These are phyloP conservation scores for Neofusicoccum parvum DNA, from an alignment of 2,329 filamentous ascomycete species.

Conservation along the genomic window DNA sequence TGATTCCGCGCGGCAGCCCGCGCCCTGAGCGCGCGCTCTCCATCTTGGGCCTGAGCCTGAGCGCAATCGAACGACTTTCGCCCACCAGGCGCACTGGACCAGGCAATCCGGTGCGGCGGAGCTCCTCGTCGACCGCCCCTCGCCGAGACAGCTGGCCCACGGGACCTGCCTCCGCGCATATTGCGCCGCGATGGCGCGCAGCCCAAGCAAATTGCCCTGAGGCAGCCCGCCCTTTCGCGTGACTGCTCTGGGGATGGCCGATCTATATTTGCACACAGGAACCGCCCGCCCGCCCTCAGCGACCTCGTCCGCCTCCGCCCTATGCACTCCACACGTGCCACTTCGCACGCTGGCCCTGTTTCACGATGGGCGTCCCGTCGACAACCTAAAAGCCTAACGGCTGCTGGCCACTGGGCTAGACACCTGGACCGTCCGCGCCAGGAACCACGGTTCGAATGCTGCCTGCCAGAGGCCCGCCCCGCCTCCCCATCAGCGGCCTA, in stretches of 20 bases:
- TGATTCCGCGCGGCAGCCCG: background rate
- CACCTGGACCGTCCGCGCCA: background rate
- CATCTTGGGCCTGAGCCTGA: background rate
- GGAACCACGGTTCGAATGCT: background rate
- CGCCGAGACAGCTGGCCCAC: constrained; percentile 8
- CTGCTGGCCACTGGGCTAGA: background rate
- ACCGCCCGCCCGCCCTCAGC: background rate
- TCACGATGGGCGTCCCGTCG: constrained; percentile 9
- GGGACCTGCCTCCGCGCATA: constrained; percentile 1
- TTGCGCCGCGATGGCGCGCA: background rate
- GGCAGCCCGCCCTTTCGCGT: background rate
- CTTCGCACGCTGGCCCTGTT: constrained; percentile 1
- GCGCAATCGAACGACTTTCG: constrained; percentile 5
- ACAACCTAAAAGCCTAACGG: constrained; percentile 14
- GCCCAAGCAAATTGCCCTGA: constrained; percentile 1
- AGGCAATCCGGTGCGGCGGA: constrained; percentile 10
- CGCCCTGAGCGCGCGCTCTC: background rate
- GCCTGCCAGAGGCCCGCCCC: background rate
- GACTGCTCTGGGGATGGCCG: constrained; percentile 1
- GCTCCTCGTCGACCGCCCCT: constrained; percentile 1
- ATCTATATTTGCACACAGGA: constrained; percentile 17
- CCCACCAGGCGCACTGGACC: constrained; percentile 5
- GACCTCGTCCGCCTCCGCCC: background rate
- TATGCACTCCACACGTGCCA: constrained; percentile 16
- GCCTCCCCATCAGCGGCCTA: background rate